These are phyloP conservation scores for Clonostachys byssicola DNA, from an alignment of 2,329 filamentous ascomycete genomes.

Conservation along the genomic window DNA sequence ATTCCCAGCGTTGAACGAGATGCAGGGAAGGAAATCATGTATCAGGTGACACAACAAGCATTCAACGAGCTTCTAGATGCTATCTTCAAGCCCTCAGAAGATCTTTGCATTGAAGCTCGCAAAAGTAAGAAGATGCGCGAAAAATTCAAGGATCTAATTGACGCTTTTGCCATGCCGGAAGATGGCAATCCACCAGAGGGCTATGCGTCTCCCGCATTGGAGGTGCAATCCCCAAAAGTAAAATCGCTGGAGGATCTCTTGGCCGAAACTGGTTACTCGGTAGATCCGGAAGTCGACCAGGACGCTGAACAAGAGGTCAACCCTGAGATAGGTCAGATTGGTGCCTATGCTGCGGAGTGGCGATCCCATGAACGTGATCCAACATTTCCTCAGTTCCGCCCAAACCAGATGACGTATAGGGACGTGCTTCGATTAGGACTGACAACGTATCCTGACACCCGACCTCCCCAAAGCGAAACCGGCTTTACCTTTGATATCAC, in stretches of 20 bases:
- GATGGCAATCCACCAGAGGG: constrained; percentile 10
- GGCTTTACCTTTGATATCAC: constrained; percentile 12
- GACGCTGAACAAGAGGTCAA: constrained; percentile 19
- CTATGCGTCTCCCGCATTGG: constrained; percentile 1
- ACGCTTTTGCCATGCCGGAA: constrained; percentile 9
- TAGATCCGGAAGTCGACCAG: constrained; percentile 26
- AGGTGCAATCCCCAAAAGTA: constrained; percentile 2
- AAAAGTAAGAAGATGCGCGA: constrained; percentile 59
- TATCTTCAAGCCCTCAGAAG: constrained; percentile 79
- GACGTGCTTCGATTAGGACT: constrained; percentile 3
- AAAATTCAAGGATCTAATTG: constrained; percentile 45
- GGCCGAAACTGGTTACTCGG: constrained; percentile 35
- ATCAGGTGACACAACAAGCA: constrained; percentile 86
- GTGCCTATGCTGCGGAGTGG: constrained; percentile 8
- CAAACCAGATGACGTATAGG: constrained; percentile 35
- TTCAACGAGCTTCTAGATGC: constrained; percentile 90
- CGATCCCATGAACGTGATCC: constrained; percentile 41
- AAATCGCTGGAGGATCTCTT: constrained; percentile 31
- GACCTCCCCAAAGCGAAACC: neutral
- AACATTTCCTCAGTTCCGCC: constrained; percentile 66
- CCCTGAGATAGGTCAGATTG: neutral
- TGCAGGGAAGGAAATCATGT: constrained; percentile 82
- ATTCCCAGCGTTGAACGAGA: constrained; percentile 78
- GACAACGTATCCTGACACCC: neutral
- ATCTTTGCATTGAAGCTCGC: constrained; percentile 65